Percentiles rank a stretch among this genome's conserved stretches.
phyloP scores from a whole-genome alignment of 2,329 filamentous ascomycete species.

The Aotearoamyces nothofagi region DNA sequence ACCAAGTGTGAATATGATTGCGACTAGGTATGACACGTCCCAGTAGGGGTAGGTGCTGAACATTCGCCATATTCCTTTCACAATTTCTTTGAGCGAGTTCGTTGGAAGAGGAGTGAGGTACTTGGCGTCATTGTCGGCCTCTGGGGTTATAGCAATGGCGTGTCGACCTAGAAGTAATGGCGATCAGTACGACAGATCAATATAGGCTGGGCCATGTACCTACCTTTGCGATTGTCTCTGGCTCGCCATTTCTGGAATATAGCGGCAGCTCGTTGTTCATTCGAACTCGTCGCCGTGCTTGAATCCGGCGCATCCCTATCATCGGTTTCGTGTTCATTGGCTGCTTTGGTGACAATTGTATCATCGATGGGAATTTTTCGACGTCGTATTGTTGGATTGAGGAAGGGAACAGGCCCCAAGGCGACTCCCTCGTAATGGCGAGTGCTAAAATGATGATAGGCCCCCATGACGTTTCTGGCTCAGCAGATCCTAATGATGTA shows the following conservation, averaged over 20 bases:
- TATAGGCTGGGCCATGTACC: neutral
- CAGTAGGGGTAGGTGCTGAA: slow-evolving; percentile 33
- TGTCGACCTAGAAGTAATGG: slow-evolving; percentile 19
- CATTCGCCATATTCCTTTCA: slow-evolving; percentile 28
- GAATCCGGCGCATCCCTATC: too few species aligned
- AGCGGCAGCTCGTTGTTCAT: too few species aligned
- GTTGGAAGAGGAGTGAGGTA: slow-evolving; percentile 18
- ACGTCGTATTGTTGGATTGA: slow-evolving; percentile 29
- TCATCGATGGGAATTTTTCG: too few species aligned
- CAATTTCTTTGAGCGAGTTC: slow-evolving; percentile 13
- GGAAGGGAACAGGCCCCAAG: slow-evolving; percentile 27
- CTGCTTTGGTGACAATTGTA: too few species aligned
- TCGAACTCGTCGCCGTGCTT: too few species aligned
- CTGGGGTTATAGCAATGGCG: slow-evolving; percentile 20
- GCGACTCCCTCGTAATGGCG: slow-evolving; percentile 3
- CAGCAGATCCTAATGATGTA: too few species aligned
- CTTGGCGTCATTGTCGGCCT: slow-evolving; percentile 6
- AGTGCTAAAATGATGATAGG: neutral
- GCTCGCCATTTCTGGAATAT: slow-evolving; percentile 26
- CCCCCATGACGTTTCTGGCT: neutral
- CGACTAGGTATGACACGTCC: slow-evolving; percentile 41
- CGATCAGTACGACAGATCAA: neutral
- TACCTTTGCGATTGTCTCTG: slow-evolving; percentile 30
- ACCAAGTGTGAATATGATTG: slow-evolving; percentile 35
- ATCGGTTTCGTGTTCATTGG: too few species aligned